Evolutionary conservation across 2,329 filamentous ascomycete species (phyloP), one percentile per base, ranked within the genome.

Genomic region (Alternaria consortialis): DNA sequence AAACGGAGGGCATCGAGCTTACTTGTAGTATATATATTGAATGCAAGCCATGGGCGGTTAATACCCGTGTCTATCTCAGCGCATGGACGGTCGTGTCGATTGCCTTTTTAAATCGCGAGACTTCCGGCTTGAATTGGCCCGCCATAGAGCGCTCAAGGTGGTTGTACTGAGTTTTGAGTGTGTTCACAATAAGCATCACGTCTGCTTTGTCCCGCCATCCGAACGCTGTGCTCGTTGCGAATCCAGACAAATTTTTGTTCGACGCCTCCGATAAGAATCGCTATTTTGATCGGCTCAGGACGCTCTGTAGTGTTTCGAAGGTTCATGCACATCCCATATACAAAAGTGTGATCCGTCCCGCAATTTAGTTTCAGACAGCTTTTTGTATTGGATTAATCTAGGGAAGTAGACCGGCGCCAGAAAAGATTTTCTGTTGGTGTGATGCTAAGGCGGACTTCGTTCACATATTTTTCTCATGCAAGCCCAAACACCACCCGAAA

Each of bases 401-500:
- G 42, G 15, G 23, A 46, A 46, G 27, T 46, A 46, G 2, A 29
- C 7, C 5, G 13, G 27, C 42, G 7, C 15, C 11, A 53, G 37
- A 53, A 20, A 53, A 53, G 50, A 53, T 3, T 53, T 11, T 53
- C 8, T 13, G 27, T 53, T 32, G 9, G 25, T 53, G 25, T 13
- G 37, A 42, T 20, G 50, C 37, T 6, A 43, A 53, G 50, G 25
- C 25, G 37, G 50, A 53, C 50, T 53, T 53, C 25, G 25, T 23
- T 55, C 15, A n/a, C 36, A 56, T 31, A 56, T 56, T 32, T 12
- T 56, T 51, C 44, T 56, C 40, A 56, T 50, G 25, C 31, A 51
- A 53, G 50, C 36, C 13, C 1, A 53, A 53, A 53, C 37, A 53
- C 36, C 25, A 43, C 20, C 37, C 37, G 37, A 17, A 53, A 31